Base-by-base conservation (phyloP, 768 basidiomycete genomes). In the Boletus reticulatus region DNA sequence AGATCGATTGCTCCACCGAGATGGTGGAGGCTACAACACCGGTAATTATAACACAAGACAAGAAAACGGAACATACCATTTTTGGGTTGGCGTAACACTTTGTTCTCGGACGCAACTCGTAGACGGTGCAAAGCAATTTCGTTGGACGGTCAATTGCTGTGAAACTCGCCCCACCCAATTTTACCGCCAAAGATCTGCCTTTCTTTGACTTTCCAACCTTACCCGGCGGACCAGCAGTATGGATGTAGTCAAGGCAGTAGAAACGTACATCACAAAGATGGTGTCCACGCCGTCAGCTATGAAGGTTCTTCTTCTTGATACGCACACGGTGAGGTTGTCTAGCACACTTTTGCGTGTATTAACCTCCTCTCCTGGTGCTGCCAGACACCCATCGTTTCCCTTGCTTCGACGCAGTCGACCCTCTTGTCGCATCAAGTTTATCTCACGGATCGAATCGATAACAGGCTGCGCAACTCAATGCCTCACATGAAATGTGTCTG, bases 401-500 rank as follows among this genome's bases (percentile, higher is more conserved):
- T 98, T 17, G 91, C 95, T 4, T 87, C 92, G 1, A 98, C 97
- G 0, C 97, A 98, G 69, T 94, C 94, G 3, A 88, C 87, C 10
- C 80, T 99, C 29, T 78, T 99, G 42, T 87, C 94, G 4, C 94
- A 98, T 62, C 95, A 99, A 69, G 92, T 98, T 42, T 99, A 99
- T 74, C 82, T 99, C 50, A 99, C 96, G 5, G 97, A 99, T 76
- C 83, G 94, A 52, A 92, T 99, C 67, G 97, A 98, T 78, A 98
- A 98, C 78, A 85, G 77, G 71, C 85, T 86, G 59, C 84, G 93
- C 57, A 94, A 96, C 68, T 77, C 92, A 24, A 93, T 98, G 84
- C 84, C 92, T 13, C 96, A 99, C 68, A 89, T 99, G 83, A 96
- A 95, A 74, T 98, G 97, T 67, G 84, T 98, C 50, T 96, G 93